phyloP scores from a whole-genome alignment of 176 grass and related monocot species.

The Hordeum marinum region DNA sequence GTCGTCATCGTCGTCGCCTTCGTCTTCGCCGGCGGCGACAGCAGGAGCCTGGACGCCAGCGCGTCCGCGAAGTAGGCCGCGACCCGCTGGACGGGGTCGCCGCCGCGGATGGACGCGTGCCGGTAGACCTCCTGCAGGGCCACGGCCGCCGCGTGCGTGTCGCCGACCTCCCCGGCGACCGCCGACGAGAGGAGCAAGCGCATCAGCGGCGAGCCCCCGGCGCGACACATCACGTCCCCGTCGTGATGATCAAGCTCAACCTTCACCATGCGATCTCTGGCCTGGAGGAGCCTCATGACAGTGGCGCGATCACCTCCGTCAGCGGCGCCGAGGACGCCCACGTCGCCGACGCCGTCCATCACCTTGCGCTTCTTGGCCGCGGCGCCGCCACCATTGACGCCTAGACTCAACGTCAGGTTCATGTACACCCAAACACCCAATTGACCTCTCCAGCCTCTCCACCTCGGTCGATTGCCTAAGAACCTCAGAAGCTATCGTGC shows the following conservation, averaged over 20 bases:
- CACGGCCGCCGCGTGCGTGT: constrained; percentile 28
- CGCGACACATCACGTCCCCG: background rate
- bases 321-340: background rate
- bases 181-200: constrained; percentile 47
- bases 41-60: constrained; percentile 36
- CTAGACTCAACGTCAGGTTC: constrained; percentile 54
- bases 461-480: background rate
- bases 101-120: constrained; percentile 31
- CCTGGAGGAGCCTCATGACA: constrained; percentile 34
- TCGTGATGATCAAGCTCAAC: background rate
- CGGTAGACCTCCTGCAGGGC: constrained; percentile 55
- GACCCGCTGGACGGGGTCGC: constrained; percentile 57
- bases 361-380: constrained; percentile 38
- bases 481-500: background rate
- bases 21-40: background rate
- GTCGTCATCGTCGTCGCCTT: background rate
- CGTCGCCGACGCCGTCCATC: background rate
- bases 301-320: background rate
- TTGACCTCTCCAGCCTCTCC: background rate
- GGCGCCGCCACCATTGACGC: constrained; percentile 2
- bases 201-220: constrained; percentile 27
- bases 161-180: constrained; percentile 23
- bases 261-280: constrained; percentile 37
- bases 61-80: constrained; percentile 61
- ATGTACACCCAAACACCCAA: constrained; percentile 10